Conservation (phyloP, 305 asterid genomes). For the Solanum aculeatissimum region DNA sequence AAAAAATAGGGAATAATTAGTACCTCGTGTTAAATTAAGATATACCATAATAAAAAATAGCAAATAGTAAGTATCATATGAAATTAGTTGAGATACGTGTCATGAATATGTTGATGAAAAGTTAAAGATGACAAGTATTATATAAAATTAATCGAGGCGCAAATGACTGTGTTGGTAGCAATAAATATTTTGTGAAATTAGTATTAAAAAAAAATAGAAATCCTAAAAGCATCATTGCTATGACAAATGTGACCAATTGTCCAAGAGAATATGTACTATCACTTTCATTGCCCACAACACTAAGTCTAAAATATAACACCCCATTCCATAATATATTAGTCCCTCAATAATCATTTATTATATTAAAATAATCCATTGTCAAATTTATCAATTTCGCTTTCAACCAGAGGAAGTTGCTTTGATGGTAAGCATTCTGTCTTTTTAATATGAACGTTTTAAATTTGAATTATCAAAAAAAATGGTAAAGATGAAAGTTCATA, state of each 20-base stretch:
- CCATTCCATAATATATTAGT: background rate
- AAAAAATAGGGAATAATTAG: too few species aligned
- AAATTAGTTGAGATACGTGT: background rate
- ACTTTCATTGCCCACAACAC: slow-evolving; percentile 1
- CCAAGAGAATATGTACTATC: slow-evolving; percentile 5
- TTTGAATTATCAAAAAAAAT: too few species aligned
- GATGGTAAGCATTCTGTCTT: too few species aligned
- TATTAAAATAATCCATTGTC: background rate
- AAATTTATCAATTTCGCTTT: background rate
- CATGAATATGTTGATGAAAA: background rate
- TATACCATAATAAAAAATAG: too few species aligned
- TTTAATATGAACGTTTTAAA: too few species aligned
- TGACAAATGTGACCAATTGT: background rate
- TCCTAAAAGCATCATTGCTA: background rate
- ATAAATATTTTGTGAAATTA: too few species aligned
- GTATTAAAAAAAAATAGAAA: too few species aligned
- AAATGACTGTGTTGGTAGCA: too few species aligned
- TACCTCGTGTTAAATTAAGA: too few species aligned
- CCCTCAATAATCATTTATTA: background rate
- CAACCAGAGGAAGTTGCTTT: too few species aligned
- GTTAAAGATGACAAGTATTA: background rate
- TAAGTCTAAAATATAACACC: background rate
- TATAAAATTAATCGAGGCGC: too few species aligned
- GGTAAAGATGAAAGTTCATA: too few species aligned
- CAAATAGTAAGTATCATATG: background rate